These are phyloP conservation scores for Agrostemma githago DNA, from an alignment of 148 eudicot species.

Conservation along the genomic window DNA sequence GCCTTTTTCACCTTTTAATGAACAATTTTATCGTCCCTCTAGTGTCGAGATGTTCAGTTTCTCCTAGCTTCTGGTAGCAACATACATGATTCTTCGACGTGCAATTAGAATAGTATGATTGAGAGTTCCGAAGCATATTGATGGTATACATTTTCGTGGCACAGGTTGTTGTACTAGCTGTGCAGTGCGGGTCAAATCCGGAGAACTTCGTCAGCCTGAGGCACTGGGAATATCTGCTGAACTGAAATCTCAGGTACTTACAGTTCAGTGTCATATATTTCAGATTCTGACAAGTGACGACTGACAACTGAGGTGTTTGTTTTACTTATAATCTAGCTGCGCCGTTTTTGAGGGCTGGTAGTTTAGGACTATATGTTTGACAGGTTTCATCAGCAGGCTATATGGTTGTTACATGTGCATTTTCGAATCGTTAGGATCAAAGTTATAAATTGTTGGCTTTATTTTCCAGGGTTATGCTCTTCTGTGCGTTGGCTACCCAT, in stretches of 20 bases:
- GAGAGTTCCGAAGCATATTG: background rate
- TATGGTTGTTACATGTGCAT: conserved; percentile 3
- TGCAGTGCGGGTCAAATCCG: conserved; percentile 91
- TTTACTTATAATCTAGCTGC: background rate
- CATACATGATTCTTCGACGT: background rate
- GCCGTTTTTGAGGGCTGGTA: background rate
- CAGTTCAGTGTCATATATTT: background rate
- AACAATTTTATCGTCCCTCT: background rate
- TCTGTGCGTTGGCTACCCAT: conserved; percentile 91
- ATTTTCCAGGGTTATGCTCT: conserved; percentile 81
- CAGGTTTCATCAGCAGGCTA: background rate
- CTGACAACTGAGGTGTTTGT: background rate
- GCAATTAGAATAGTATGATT: background rate
- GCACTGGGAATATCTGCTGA: conserved; percentile 94
- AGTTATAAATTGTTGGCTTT: background rate
- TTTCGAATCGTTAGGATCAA: background rate
- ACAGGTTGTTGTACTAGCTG: conserved; percentile 98
- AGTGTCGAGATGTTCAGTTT: background rate
- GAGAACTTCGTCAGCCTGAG: conserved; percentile 84
- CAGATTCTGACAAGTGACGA: background rate
- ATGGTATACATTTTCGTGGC: conserved; percentile 6
- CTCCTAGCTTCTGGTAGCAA: background rate
- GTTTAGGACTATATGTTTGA: background rate
- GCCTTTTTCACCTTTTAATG: background rate
- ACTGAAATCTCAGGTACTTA: conserved; percentile 60